Conservation (phyloP, 2,329 filamentous ascomycete species). For the Colletotrichum australisinense region DNA sequence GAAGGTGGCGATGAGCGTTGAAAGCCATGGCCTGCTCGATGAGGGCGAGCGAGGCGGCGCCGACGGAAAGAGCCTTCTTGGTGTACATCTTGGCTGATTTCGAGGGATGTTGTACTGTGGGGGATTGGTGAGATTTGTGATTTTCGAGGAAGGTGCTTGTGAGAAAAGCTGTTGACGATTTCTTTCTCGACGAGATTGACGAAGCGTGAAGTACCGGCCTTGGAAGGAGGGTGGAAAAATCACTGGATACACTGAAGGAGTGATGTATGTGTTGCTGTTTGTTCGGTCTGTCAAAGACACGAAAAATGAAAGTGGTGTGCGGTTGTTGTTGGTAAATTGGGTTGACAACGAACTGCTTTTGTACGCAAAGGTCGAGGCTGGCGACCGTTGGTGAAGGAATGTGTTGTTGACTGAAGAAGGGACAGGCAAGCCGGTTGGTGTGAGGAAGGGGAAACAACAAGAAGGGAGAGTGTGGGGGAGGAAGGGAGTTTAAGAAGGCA, state of each 20-base stretch:
- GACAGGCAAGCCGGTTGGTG: constrained; percentile 33
- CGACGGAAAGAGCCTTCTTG: constrained; percentile 52
- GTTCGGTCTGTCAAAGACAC: constrained; percentile 65
- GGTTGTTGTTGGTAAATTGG: constrained; percentile 43
- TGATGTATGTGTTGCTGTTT: constrained; percentile 9
- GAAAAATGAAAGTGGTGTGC: constrained; percentile 51
- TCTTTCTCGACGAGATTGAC: constrained; percentile 14
- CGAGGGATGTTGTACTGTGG: background rate
- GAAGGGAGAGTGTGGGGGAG: constrained; percentile 27
- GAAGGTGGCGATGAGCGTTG: constrained; percentile 55
- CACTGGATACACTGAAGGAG: constrained; percentile 31
- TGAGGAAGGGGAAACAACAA: constrained; percentile 26
- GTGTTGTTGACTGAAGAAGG: constrained; percentile 31
- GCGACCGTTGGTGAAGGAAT: constrained; percentile 38
- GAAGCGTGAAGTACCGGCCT: constrained; percentile 19
- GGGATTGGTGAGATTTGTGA: constrained; percentile 34
- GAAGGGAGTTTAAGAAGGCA: constrained; percentile 35
- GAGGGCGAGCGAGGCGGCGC: constrained; percentile 55
- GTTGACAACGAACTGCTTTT: constrained; percentile 25
- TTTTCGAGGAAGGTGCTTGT: constrained; percentile 21
- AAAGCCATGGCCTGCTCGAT: constrained; percentile 56
- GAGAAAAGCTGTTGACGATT: constrained; percentile 19
- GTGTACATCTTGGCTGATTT: constrained; percentile 51
- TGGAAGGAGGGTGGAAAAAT: constrained; percentile 33
- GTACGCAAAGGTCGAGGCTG: constrained; percentile 36